Conservation (phyloP, 2,329 filamentous ascomycete genomes). For the Epichloe coenophiala region DNA sequence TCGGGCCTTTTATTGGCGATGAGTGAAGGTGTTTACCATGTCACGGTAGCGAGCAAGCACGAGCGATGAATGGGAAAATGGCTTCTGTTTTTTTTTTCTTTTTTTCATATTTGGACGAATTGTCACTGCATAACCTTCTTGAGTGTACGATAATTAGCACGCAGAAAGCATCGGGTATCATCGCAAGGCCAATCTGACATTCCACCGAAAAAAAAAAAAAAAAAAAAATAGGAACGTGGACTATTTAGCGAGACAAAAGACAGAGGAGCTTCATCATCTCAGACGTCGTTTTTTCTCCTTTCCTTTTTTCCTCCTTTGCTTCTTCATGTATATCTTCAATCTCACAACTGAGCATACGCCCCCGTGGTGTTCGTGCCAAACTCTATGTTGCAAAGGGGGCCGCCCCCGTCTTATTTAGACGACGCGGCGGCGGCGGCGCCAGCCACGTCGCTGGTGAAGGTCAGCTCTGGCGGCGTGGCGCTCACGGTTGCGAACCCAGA, state of each 20-base stretch:
- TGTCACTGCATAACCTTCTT: too few species aligned
- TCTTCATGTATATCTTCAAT: neutral
- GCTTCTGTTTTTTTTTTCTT: too few species aligned
- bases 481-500: slow-evolving; percentile 34
- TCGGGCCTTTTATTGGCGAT: too few species aligned
- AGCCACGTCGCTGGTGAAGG: slow-evolving; percentile 21
- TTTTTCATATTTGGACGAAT: too few species aligned
- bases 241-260: neutral
- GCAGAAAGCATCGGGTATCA: neutral
- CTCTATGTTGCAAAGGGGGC: too few species aligned
- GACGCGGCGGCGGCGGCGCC: slow-evolving; percentile 30
- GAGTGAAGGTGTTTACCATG: too few species aligned
- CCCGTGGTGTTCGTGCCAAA: too few species aligned
- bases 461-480: slow-evolving; percentile 18
- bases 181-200: neutral
- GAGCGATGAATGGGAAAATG: neutral
- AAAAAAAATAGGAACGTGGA: neutral
- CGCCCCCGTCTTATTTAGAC: slow-evolving; percentile 19
- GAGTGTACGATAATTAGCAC: too few species aligned
- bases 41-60: too few species aligned
- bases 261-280: neutral
- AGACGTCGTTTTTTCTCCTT: neutral
- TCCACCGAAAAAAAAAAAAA: neutral
- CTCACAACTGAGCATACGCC: too few species aligned
- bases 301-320: neutral